Evolutionary conservation across 176 grass and related monocot genomes (phyloP).

Genomic region (Eleusine indica): DNA sequence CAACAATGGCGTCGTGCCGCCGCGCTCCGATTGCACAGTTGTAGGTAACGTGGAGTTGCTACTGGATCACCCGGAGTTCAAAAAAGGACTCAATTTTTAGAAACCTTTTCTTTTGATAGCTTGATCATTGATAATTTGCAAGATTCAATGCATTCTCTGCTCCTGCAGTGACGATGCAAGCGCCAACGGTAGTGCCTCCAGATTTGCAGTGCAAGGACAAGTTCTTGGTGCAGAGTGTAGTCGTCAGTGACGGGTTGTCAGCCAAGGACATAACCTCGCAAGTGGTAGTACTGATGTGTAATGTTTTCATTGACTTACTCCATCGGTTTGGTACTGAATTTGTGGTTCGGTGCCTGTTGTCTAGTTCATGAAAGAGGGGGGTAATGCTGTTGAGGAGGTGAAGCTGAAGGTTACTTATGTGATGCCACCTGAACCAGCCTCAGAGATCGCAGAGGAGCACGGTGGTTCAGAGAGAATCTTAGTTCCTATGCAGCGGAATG

Average conservation of each 20-base stretch:
- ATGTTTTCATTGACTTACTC: slow-evolving; percentile 4
- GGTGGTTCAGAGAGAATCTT: slow-evolving; percentile 32
- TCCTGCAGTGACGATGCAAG: slow-evolving; percentile 72
- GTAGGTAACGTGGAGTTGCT: slow-evolving; percentile 53
- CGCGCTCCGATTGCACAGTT: slow-evolving; percentile 57
- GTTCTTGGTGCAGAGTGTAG: slow-evolving; percentile 67
- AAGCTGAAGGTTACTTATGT: slow-evolving; percentile 62
- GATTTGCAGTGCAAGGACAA: slow-evolving; percentile 85
- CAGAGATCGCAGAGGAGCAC: slow-evolving; percentile 56
- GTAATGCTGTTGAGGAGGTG: slow-evolving; percentile 60
- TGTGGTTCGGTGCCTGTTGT: slow-evolving; percentile 19
- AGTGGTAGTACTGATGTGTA: slow-evolving; percentile 39
- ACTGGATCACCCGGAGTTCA: slow-evolving; percentile 19
- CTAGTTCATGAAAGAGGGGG: slow-evolving; percentile 56
- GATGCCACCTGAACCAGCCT: slow-evolving; percentile 49
- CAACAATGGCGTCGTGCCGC: slow-evolving; percentile 64
- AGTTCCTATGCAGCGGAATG: slow-evolving; percentile 38
- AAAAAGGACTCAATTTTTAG: slow-evolving; percentile 21
- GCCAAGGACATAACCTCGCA: slow-evolving; percentile 56
- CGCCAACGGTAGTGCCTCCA: slow-evolving; percentile 48
- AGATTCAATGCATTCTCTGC: slow-evolving; percentile 6
- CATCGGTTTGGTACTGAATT: slow-evolving; percentile 17
- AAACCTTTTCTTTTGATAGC: background rate
- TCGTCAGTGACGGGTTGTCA: slow-evolving; percentile 37
- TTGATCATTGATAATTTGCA: background rate